Base-by-base conservation (phyloP, 768 basidiomycete species). In the Podaxis carcinomalis region DNA sequence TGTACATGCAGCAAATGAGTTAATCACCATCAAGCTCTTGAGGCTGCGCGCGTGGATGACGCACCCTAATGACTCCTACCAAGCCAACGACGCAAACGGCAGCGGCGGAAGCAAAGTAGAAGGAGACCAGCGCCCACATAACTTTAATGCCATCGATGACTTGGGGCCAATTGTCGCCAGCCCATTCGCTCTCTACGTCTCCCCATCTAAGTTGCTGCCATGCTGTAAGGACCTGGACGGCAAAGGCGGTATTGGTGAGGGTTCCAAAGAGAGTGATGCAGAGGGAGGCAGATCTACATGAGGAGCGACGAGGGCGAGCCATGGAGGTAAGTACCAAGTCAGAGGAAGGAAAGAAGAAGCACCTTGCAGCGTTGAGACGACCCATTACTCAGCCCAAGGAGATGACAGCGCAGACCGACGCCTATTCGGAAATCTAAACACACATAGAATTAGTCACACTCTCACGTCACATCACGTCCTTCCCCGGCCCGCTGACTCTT, bases 51-150 rank as follows among this genome's bases (percentile, higher is more conserved):
- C 42, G 63, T 5, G 42, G 44, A 28, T 36, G 42, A 74, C 76
- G 47, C 59, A 90, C 91, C 77, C 84, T 86, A 66, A 86, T 68
- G 60, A 89, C 81, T n/a, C 91, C 91, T 13, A 78, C 70, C 56
- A 92, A 75, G 19, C 91, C 91, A 1, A 90, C 74, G 5, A 80
- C 71, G 64, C 83, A 88, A 6, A 90, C 86, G 10, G 81, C 72
- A 0, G 87, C 81, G 5, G 88, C 86, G 0, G 84, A 80, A 5
- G 80, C 76, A 67, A 92, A 88, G 71, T 93, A 91, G 21, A 82
- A 73, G 28, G 80, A 83, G 32, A 89, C 76, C 47, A 92, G 78
- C 9, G 76, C 84, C 75, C 87, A 90, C 27, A 90, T 70, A 63
- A 82, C 68, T 67, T 79, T 78, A 52, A 83, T 66, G 28, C 79